Conservation (phyloP, 2,329 filamentous ascomycete genomes). For the Trichophyton rubrum region DNA sequence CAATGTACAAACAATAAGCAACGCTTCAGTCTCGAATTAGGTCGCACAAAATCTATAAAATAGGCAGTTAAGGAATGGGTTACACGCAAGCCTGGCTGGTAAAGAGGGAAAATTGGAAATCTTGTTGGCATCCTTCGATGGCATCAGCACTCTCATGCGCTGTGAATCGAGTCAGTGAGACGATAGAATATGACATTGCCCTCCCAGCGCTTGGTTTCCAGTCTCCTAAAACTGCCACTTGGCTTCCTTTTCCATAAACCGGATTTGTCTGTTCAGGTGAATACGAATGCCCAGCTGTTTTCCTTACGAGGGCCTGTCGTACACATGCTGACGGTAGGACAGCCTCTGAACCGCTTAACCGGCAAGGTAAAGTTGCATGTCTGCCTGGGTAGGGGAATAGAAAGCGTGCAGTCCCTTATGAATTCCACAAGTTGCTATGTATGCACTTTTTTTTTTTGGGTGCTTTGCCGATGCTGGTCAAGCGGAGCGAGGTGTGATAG, state of each 20-base stretch:
- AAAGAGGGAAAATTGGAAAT: background rate
- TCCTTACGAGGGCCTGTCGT: background rate
- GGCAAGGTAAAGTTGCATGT: background rate
- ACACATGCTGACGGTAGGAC: background rate
- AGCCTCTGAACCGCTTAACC: background rate
- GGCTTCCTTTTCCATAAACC: background rate
- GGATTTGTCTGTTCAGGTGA: background rate
- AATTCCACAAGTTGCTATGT: background rate
- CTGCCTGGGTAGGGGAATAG: background rate
- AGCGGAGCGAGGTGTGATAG: background rate
- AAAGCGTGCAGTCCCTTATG: background rate
- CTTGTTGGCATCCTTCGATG: background rate
- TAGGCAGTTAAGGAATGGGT: background rate
- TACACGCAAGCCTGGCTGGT: background rate
- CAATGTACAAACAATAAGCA: background rate
- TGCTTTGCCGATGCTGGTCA: background rate
- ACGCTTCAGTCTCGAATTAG: background rate
- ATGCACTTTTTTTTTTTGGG: background rate
- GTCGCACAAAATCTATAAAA: background rate
- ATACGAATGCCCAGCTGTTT: background rate
- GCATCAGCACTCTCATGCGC: background rate
- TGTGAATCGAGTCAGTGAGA: background rate
- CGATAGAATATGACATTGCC: background rate
- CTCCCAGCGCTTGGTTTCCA: background rate
- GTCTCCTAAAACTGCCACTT: background rate